These are phyloP conservation scores for Metschnikowia chrysomelidarum DNA, from an alignment of 805 yeast species.

Conservation along the genomic window DNA sequence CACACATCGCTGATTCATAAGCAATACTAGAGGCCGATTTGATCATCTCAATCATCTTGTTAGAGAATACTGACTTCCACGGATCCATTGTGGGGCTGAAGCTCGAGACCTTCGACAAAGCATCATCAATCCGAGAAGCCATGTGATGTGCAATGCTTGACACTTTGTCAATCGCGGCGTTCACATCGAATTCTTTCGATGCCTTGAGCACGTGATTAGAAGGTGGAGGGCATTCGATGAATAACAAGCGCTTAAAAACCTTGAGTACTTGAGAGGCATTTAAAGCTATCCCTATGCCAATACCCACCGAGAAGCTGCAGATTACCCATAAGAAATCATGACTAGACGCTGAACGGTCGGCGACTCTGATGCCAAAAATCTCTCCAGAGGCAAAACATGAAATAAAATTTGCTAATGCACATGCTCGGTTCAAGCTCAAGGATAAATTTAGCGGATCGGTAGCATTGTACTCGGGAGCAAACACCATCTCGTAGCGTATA, in stretches of 20 bases:
- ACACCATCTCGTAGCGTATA: conserved; percentile 8
- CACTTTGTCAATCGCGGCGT: neutral
- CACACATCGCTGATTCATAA: conserved; percentile 4
- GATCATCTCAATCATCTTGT: neutral
- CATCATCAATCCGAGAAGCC: neutral
- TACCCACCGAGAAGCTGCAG: conserved; percentile 36
- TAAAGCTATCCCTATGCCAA: conserved; percentile 32
- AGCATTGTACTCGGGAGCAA: conserved; percentile 21
- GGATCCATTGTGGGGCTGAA: neutral
- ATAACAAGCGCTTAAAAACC: conserved; percentile 4
- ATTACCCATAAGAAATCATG: conserved; percentile 18
- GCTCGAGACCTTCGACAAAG: neutral
- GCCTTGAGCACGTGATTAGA: conserved; percentile 1
- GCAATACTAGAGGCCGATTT: neutral
- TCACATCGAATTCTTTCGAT: neutral
- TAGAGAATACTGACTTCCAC: neutral
- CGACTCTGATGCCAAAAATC: neutral
- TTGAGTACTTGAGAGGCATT: conserved; percentile 21
- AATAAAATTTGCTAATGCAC: conserved; percentile 17
- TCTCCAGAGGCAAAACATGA: too few relatives aligned
- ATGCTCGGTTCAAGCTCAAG: conserved; percentile 23
- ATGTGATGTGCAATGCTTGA: neutral
- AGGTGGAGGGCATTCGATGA: neutral
- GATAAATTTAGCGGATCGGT: conserved; percentile 33
- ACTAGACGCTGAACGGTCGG: conserved; percentile 7